phyloP scores from a whole-genome alignment of 73 alveolate species.

The Uronychia binucleata region DNA sequence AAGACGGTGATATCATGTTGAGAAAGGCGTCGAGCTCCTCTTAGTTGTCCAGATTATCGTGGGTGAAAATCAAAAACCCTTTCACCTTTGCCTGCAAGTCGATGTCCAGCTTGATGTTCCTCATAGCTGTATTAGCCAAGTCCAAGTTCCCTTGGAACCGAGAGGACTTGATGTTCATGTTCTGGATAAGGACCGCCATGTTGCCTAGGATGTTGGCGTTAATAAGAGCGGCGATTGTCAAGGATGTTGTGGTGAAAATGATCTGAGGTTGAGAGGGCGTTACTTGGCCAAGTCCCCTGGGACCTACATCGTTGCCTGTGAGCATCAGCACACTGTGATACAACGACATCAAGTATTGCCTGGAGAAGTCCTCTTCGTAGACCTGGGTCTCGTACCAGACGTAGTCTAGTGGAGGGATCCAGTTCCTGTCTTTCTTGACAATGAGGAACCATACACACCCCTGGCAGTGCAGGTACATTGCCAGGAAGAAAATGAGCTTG shows the following conservation, averaged over 20 bases:
- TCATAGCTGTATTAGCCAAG: slow-evolving; percentile 57
- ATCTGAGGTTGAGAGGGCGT: no score
- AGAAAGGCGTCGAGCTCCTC: slow-evolving; percentile 47
- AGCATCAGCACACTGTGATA: slow-evolving; percentile 65
- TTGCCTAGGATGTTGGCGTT: slow-evolving; percentile 50
- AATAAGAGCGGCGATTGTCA: slow-evolving; percentile 44
- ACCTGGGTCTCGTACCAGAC: not conserved
- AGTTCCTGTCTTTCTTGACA: not conserved
- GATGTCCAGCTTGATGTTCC: slow-evolving; percentile 29
- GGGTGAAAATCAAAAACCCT: slow-evolving; percentile 42
- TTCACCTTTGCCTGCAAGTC: slow-evolving; percentile 25
- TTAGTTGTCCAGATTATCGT: slow-evolving; percentile 26
- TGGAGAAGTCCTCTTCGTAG: slow-evolving; percentile 1
- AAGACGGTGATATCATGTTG: slow-evolving; percentile 45
- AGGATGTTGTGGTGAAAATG: slow-evolving; percentile 20
- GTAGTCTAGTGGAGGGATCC: slow-evolving; percentile 42
- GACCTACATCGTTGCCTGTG: slow-evolving; percentile 66
- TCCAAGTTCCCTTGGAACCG: slow-evolving; percentile 43
- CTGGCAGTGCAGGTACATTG: slow-evolving; percentile 25
- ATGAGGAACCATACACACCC: slow-evolving; percentile 58
- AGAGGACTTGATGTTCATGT: slow-evolving; percentile 35
- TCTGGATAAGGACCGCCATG: slow-evolving; percentile 40
- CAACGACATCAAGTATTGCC: slow-evolving; percentile 37
- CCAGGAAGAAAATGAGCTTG: slow-evolving; percentile 21
- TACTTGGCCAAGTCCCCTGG: slow-evolving; percentile 44